Evolutionary conservation across 768 basidiomycete genomes (phyloP).

Genomic region (Cytidiella melzeri): DNA sequence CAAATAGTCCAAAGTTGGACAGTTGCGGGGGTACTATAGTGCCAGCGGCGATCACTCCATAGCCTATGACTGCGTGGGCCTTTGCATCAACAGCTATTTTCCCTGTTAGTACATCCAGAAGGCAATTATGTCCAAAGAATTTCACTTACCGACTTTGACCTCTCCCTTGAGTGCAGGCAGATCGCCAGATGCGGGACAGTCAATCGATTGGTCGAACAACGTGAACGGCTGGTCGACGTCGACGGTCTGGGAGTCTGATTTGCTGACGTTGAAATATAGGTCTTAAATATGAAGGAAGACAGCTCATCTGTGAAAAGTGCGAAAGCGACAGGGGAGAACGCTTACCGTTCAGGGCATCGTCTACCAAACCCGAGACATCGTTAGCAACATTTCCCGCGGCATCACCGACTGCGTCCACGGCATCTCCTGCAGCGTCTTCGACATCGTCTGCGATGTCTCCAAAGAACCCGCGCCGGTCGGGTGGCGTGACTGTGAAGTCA

Average conservation of each 20-base stretch:
- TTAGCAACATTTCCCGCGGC: neutral
- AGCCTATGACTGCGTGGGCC: conserved; percentile 26
- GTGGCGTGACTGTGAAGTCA: neutral
- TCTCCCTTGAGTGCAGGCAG: conserved; percentile 16
- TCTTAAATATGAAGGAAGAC: neutral
- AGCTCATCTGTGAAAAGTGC: neutral
- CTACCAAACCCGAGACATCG: neutral
- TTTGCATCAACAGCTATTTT: conserved; percentile 20
- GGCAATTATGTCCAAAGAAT: neutral
- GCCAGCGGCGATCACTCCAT: conserved; percentile 39
- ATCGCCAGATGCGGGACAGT: conserved; percentile 15
- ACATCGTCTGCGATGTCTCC: neutral
- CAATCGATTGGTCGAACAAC: conserved; percentile 15
- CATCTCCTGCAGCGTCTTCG: neutral
- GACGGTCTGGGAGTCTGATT: conserved; percentile 13
- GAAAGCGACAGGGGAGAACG: too few species aligned
- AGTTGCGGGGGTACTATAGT: conserved; percentile 34
- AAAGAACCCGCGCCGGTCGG: neutral
- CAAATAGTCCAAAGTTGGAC: conserved; percentile 9
- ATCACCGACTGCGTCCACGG: too few species aligned
- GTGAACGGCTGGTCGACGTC: conserved; percentile 16
- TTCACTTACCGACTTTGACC: conserved; percentile 13
- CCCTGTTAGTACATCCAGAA: neutral
- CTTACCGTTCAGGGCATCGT: neutral
- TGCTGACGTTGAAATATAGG: conserved; percentile 14